These are phyloP conservation scores for Spizellomyces sp. DNA, from an alignment of 192 early-diverging fungal genomes.

Conservation along the genomic window DNA sequence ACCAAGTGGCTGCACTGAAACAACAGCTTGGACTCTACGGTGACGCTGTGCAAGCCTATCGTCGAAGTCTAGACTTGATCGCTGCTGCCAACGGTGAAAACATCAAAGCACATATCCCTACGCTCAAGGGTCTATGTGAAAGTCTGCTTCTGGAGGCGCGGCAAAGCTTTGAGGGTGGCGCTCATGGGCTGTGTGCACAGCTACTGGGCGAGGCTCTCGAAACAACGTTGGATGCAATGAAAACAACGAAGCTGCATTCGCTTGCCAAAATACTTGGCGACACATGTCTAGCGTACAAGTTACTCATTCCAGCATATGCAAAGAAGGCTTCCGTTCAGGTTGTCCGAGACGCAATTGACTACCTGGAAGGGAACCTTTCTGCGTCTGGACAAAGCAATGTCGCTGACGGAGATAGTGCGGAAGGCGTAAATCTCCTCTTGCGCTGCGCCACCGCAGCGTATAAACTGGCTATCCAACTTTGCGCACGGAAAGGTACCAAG, in stretches of 20 bases:
- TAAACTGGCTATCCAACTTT: slow-evolving; percentile 26
- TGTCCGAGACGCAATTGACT: neutral
- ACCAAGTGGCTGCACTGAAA: slow-evolving; percentile 32
- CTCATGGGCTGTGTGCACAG: slow-evolving; percentile 30
- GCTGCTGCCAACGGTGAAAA: neutral
- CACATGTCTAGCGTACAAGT: slow-evolving; percentile 20
- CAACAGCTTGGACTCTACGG: slow-evolving; percentile 38
- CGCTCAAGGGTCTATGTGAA: slow-evolving; percentile 34
- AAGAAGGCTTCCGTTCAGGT: neutral
- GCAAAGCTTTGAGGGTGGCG: slow-evolving; percentile 26
- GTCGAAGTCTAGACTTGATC: slow-evolving; percentile 9
- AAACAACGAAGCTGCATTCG: slow-evolving; percentile 13
- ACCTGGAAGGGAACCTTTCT: neutral
- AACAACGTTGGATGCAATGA: neutral
- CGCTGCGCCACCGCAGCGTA: slow-evolving; percentile 23
- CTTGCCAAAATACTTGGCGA: slow-evolving; percentile 47
- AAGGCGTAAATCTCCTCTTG: slow-evolving; percentile 14
- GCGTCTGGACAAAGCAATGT: neutral
- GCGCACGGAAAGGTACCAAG: neutral
- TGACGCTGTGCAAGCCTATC: slow-evolving; percentile 37
- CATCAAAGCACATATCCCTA: slow-evolving; percentile 20
- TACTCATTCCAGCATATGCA: slow-evolving; percentile 26
- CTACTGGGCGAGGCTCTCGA: slow-evolving; percentile 30
- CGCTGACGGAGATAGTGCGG: neutral
- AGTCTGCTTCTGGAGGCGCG: slow-evolving; percentile 28